Base-by-base conservation (phyloP, 2,329 filamentous ascomycete species). In the Pestalotiopsis sp. region DNA sequence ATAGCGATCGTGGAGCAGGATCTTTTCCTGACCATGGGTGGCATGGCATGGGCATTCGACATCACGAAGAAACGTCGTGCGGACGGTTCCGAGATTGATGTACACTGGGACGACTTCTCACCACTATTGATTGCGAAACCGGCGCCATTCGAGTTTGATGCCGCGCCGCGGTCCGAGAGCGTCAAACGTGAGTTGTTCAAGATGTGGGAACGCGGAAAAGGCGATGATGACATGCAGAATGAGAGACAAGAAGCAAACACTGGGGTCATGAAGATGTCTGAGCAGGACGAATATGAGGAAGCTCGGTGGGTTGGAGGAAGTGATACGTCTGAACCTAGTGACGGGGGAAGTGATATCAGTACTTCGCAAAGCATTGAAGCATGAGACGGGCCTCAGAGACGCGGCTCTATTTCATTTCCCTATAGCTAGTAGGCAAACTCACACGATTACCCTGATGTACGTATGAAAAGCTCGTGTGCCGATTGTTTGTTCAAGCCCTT, bases 101-200 rank as follows among this genome's bases (percentile, higher is more conserved):
- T 83, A 0, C 81, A 82, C 71, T 83, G 81, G 81, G 80, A 83
- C 70, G 76, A 81, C 57, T 83, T 78, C 69, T 81, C 81, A 9
- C 78, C 81, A 6, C 72, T 83, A 5, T 73, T 83, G 11, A 83
- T 83, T 64, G 81, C 81, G n/a, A 83, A 83, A 75, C 81, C 81
- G 0, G 68, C 68, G 7, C 70, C 69, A 17, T 83, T 83, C 64
- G 73, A 77, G 20, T 83, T 83, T 58, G 79, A 83, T 17, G 75
- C 76, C 2, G 10, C 72, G 1, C 73, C 78, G 3, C 73, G 81
- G 4, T 69, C 68, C 17, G 69, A 72, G 13, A 69, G 71, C 65
- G 78, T 74, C 67, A 65, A 68, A n/a, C 65, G 14, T 1, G 9
- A 67, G 11, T 70, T 83, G 58, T 62, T 70, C 13, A 68, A 68